phyloP scores from a whole-genome alignment of 2,329 filamentous ascomycete genomes.

The Ophiostoma ips region DNA sequence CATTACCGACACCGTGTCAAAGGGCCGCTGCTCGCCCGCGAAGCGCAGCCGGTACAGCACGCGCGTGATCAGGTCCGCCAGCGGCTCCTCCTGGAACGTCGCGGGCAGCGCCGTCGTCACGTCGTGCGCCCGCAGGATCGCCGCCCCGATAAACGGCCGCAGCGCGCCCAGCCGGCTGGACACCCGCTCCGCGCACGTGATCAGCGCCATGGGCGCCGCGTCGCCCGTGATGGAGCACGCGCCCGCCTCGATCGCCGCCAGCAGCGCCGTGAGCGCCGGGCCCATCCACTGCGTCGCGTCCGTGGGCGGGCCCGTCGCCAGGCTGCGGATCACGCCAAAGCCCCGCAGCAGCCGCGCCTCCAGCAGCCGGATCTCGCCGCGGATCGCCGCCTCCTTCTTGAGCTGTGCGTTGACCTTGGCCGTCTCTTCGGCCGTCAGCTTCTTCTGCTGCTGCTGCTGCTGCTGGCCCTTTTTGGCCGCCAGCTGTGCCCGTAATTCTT shows the following conservation, averaged over 20 bases:
- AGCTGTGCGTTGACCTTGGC: slow-evolving; percentile 84
- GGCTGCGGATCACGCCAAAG: slow-evolving; percentile 68
- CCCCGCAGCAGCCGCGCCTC: slow-evolving; percentile 65
- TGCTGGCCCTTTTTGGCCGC: slow-evolving; percentile 87
- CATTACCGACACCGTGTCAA: slow-evolving; percentile 75
- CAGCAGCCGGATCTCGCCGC: slow-evolving; percentile 53
- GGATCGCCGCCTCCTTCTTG: slow-evolving; percentile 70
- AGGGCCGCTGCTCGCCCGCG: slow-evolving; percentile 81
- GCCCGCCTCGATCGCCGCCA: slow-evolving; percentile 64
- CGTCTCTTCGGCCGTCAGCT: slow-evolving; percentile 77
- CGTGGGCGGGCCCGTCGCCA: slow-evolving; percentile 78
- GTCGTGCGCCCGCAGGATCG: slow-evolving; percentile 66
- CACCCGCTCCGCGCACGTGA: slow-evolving; percentile 64
- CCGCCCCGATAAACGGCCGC: slow-evolving; percentile 73
- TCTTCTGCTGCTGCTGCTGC: slow-evolving; percentile 69
- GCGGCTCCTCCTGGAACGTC: slow-evolving; percentile 61
- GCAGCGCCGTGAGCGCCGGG: slow-evolving; percentile 57
- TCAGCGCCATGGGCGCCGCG: slow-evolving; percentile 61
- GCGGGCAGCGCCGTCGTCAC: slow-evolving; percentile 58
- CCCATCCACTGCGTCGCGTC: slow-evolving; percentile 83
- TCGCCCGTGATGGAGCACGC: slow-evolving; percentile 72
- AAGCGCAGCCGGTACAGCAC: slow-evolving; percentile 85
- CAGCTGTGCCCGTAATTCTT: slow-evolving; percentile 72
- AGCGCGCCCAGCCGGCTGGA: slow-evolving; percentile 61
- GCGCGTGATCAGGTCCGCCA: slow-evolving; percentile 73